These are phyloP conservation scores for Annona squamosa DNA, from an alignment of 164 flowering plant species.

Conservation along the genomic window DNA sequence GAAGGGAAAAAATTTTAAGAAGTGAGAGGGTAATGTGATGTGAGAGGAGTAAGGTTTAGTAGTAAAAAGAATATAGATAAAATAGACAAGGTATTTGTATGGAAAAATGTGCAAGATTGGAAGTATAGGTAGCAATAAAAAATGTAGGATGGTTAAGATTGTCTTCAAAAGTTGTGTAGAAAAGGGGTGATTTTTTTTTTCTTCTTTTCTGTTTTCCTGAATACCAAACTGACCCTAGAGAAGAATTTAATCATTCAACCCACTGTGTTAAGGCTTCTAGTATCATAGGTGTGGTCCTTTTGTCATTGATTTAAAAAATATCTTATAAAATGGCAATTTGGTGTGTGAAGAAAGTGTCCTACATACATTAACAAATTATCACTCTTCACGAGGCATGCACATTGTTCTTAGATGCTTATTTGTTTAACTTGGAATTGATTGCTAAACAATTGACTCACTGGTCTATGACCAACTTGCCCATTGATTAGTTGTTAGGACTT, in stretches of 20 bases:
- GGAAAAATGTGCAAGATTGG: too few relatives aligned
- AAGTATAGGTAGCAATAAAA: too few relatives aligned
- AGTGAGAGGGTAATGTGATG: too few relatives aligned
- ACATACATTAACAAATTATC: background rate
- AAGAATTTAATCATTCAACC: background rate
- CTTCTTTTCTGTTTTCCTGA: too few relatives aligned
- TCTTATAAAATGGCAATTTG: background rate
- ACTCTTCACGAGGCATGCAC: background rate
- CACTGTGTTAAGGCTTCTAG: background rate
- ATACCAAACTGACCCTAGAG: background rate
- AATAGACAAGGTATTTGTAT: too few relatives aligned
- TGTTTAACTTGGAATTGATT: background rate
- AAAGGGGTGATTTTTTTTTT: too few relatives aligned
- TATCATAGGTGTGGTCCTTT: background rate
- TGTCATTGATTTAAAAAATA: background rate
- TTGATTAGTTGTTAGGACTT: background rate
- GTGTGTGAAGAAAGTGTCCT: background rate
- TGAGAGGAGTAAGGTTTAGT: too few relatives aligned
- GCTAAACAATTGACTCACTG: background rate
- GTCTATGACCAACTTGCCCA: background rate
- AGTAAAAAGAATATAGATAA: too few relatives aligned
- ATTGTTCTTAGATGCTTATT: background rate
- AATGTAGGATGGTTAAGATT: too few relatives aligned
- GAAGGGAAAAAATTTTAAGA: too few relatives aligned
- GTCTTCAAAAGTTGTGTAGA: too few relatives aligned